Evolutionary conservation across 2,329 filamentous ascomycete genomes (phyloP).

Genomic region (Septoria petroselini): DNA sequence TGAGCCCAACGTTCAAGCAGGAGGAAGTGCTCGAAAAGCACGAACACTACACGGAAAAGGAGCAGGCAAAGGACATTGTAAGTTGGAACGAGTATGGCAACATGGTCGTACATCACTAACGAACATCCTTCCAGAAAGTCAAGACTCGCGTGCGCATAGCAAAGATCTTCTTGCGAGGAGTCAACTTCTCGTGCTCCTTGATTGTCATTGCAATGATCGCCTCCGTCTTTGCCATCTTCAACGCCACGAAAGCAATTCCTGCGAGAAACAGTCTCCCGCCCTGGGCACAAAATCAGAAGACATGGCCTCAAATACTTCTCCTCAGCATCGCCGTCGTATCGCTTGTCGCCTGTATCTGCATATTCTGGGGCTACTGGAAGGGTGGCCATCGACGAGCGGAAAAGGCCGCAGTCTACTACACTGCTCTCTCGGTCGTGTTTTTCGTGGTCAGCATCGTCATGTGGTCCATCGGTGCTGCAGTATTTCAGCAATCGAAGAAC

Average conservation of each 20-base stretch:
- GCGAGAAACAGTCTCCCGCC: conserved; percentile 75
- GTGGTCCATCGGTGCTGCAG: conserved; percentile 81
- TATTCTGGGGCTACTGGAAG: conserved; percentile 83
- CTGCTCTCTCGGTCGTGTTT: conserved; percentile 85
- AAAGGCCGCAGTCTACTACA: conserved; percentile 94
- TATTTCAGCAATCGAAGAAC: conserved; percentile 75
- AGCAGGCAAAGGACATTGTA: conserved; percentile 85
- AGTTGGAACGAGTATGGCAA: conserved; percentile 41
- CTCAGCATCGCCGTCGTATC: conserved; percentile 77
- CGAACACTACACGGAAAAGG: conserved; percentile 75
- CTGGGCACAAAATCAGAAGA: conserved; percentile 75
- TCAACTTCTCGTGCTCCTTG: conserved; percentile 95
- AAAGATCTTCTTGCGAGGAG: conserved; percentile 89
- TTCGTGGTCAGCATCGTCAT: conserved; percentile 91
- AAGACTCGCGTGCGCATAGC: conserved; percentile 88
- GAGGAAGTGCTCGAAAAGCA: conserved; percentile 82
- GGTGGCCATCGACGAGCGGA: conserved; percentile 86
- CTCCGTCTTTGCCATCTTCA: conserved; percentile 88
- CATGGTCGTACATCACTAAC: conserved; percentile 38
- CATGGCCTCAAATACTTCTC: conserved; percentile 87
- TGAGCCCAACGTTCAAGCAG: conserved; percentile 89
- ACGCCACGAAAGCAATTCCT: conserved; percentile 73
- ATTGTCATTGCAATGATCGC: conserved; percentile 90
- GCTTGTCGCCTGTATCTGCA: conserved; percentile 70
- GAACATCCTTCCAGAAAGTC: conserved; percentile 70